phyloP scores from a whole-genome alignment of 2,329 filamentous ascomycete species.

The Pseudogymnoascus sp. region DNA sequence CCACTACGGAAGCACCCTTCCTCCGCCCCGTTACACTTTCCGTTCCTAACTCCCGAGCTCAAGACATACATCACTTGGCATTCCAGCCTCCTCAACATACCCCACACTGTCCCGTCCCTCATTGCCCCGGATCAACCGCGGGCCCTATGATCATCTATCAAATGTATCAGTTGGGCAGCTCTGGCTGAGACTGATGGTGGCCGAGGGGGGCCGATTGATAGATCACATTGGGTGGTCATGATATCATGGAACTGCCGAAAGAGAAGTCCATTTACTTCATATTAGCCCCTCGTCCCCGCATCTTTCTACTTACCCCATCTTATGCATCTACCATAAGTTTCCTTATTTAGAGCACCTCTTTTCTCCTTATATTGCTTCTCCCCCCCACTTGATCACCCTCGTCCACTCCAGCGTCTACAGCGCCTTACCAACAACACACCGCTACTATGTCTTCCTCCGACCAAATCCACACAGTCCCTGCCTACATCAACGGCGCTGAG shows the following conservation, averaged over 20 bases:
- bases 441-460: neutral
- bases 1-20: neutral
- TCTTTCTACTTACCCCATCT: neutral
- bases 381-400: neutral
- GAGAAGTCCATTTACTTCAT: neutral
- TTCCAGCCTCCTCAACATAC: neutral
- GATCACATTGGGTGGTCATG: neutral
- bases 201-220: neutral
- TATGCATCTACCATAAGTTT: neutral
- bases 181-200: neutral
- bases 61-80: neutral
- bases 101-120: neutral
- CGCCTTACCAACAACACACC: neutral
- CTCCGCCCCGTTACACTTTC: neutral
- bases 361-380: neutral
- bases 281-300: neutral
- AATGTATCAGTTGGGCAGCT: neutral
- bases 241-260: conserved; percentile 6
- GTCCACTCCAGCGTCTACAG: neutral
- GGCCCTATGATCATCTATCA: neutral
- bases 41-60: conserved; percentile 4
- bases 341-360: neutral
- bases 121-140: neutral
- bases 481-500: conserved; percentile 41
- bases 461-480: conserved; percentile 30